Percentiles rank a stretch among this genome's conserved stretches.
phyloP scores from a whole-genome alignment of 2,329 filamentous ascomycete species.

The Periconia sp. region DNA sequence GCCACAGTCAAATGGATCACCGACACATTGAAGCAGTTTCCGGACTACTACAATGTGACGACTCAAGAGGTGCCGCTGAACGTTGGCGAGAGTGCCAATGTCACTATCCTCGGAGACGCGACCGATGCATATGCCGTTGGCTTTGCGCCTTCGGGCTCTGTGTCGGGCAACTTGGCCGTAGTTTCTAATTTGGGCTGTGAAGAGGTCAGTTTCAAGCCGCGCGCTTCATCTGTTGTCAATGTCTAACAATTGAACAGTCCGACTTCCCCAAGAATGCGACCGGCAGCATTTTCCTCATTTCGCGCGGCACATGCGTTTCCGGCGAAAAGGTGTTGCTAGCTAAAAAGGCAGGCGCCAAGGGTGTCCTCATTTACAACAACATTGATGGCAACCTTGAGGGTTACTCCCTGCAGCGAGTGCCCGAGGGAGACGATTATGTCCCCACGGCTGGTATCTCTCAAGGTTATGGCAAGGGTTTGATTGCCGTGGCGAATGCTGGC shows the following conservation, averaged over 20 bases:
- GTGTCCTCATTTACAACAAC: conserved; percentile 72
- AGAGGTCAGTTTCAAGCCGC: conserved; percentile 20
- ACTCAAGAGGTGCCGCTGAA: conserved; percentile 30
- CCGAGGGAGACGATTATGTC: conserved; percentile 55
- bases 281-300: conserved; percentile 70
- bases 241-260: conserved; percentile 24
- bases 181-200: conserved; percentile 39
- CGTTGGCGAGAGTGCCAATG: conserved; percentile 27
- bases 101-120: conserved; percentile 32
- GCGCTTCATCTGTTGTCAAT: background rate
- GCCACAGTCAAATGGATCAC: conserved; percentile 44
- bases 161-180: conserved; percentile 31
- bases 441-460: conserved; percentile 68
- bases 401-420: conserved; percentile 50
- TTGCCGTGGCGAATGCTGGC: conserved; percentile 55
- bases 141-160: conserved; percentile 34
- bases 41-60: conserved; percentile 42
- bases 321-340: conserved; percentile 70
- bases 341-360: conserved; percentile 58
- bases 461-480: conserved; percentile 59
- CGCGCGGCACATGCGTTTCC: conserved; percentile 71
- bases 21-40: conserved; percentile 27
- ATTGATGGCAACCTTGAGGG: conserved; percentile 56
- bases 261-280: conserved; percentile 64
- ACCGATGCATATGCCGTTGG: conserved; percentile 29